A percentile compares a stretch with the other conserved stretches of the same genome.
Conservation (phyloP, 768 basidiomycete genomes). For the Podaxis pistillaris region DNA sequence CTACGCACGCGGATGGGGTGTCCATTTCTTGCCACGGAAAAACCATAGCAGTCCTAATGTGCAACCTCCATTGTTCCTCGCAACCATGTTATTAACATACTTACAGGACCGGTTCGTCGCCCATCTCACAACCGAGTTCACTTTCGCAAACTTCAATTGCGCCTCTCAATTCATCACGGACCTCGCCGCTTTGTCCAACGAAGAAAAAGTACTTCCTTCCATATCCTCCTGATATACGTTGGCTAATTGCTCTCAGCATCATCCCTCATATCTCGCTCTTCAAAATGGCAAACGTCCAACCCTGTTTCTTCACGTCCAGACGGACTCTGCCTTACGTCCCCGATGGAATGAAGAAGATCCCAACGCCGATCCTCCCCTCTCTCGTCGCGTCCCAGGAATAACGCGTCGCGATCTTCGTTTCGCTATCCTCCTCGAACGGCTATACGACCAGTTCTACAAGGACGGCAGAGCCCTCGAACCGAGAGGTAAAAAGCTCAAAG, state of each 20-base stretch:
- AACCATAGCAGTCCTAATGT: neutral
- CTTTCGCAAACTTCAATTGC: constrained; percentile 7
- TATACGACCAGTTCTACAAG: constrained; percentile 1
- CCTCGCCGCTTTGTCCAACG: neutral
- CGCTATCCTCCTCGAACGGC: constrained; percentile 2
- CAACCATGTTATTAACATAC: neutral
- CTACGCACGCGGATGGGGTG: constrained; percentile 12
- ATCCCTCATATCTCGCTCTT: constrained; percentile 1
- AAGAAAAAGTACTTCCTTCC: neutral
- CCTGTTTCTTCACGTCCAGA: neutral
- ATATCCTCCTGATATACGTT: neutral
- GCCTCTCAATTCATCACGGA: constrained; percentile 7
- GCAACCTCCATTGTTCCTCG: neutral
- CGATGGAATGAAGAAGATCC: constrained; percentile 11
- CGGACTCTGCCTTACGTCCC: constrained; percentile 1
- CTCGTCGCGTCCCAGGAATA: constrained; percentile 12
- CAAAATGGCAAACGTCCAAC: constrained; percentile 1
- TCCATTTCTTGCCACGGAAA: constrained; percentile 1
- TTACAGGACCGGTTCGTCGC: constrained; percentile 8
- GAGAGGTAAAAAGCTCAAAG: neutral
- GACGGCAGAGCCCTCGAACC: neutral
- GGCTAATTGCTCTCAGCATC: neutral
- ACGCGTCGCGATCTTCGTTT: constrained; percentile 11
- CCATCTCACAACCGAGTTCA: constrained; percentile 4
- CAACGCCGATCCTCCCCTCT: constrained; percentile 6